Evolutionary conservation across 2,329 filamentous ascomycete genomes (phyloP).

Genomic region (Claviceps pazoutovae): DNA sequence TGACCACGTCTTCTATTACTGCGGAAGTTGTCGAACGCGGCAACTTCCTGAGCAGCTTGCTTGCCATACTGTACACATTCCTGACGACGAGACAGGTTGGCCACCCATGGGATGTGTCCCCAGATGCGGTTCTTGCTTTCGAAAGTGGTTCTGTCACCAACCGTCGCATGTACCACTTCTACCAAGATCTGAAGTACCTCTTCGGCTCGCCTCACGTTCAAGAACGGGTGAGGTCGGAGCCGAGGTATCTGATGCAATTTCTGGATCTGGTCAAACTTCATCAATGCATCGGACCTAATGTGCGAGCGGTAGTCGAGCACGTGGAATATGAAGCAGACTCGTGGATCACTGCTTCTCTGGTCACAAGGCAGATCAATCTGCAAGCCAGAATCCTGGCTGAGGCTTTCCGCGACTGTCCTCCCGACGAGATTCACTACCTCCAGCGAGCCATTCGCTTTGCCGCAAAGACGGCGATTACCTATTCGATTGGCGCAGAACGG

Average conservation of each 20-base stretch:
- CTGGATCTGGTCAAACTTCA: slow-evolving; percentile 90
- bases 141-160: slow-evolving; percentile 93
- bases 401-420: slow-evolving; percentile 58
- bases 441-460: slow-evolving; percentile 57
- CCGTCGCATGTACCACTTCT: slow-evolving; percentile 93
- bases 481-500: slow-evolving; percentile 80
- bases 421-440: slow-evolving; percentile 53
- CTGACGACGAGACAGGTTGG: slow-evolving; percentile 91
- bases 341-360: slow-evolving; percentile 91
- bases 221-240: slow-evolving; percentile 66
- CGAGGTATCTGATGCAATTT: slow-evolving; percentile 84
- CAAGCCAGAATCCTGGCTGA: slow-evolving; percentile 81
- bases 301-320: slow-evolving; percentile 81
- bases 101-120: slow-evolving; percentile 78
- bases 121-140: slow-evolving; percentile 76
- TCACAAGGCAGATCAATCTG: slow-evolving; percentile 89
- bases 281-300: slow-evolving; percentile 91
- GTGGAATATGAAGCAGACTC: slow-evolving; percentile 97
- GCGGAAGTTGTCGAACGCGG: slow-evolving; percentile 88
- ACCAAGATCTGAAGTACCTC: slow-evolving; percentile 83
- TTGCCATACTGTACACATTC: slow-evolving; percentile 96
- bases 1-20: slow-evolving; percentile 93
- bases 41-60: slow-evolving; percentile 88
- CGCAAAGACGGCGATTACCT: slow-evolving; percentile 72
- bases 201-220: slow-evolving; percentile 83